phyloP scores from a whole-genome alignment of 1,139 yeast species.

The Hansenula sp. region DNA sequence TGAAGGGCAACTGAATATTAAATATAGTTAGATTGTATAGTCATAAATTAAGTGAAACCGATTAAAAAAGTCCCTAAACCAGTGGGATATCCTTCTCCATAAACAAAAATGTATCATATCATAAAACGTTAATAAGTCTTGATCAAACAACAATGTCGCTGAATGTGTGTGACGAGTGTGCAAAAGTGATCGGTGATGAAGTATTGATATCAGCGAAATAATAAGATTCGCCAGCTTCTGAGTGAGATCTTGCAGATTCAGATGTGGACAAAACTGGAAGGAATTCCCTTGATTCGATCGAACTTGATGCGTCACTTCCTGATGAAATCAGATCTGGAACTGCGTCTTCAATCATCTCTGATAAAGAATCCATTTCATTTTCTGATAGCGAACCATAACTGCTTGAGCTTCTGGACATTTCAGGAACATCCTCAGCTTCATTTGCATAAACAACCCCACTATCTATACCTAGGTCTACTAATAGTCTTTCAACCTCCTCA shows the following conservation, averaged over 20 bases:
- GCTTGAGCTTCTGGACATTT: background rate
- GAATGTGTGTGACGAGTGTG: background rate
- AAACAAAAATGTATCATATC: background rate
- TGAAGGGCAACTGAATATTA: no score
- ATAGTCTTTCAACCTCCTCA: constrained; percentile 43
- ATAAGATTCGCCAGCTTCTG: background rate
- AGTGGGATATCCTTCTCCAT: no score
- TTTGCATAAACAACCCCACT: constrained; percentile 43
- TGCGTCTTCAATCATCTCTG: constrained; percentile 11
- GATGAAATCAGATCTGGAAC: constrained; percentile 20
- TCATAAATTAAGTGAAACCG: background rate
- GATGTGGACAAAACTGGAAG: constrained; percentile 9
- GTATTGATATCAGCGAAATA: background rate
- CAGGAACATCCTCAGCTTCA: constrained; percentile 7
- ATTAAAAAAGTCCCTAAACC: background rate
- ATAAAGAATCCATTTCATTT: constrained; percentile 1
- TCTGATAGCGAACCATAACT: background rate
- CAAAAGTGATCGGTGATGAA: background rate
- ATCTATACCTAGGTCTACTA: constrained; percentile 46
- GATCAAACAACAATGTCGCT: constrained; percentile 1
- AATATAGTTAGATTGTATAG: no score
- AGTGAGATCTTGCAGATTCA: background rate
- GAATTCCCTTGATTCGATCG: constrained; percentile 2
- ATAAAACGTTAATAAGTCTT: background rate
- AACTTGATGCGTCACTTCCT: constrained; percentile 2